Evolutionary conservation across 2,329 filamentous ascomycete species (phyloP).

Genomic region (Pseudocercospora eumusae): DNA sequence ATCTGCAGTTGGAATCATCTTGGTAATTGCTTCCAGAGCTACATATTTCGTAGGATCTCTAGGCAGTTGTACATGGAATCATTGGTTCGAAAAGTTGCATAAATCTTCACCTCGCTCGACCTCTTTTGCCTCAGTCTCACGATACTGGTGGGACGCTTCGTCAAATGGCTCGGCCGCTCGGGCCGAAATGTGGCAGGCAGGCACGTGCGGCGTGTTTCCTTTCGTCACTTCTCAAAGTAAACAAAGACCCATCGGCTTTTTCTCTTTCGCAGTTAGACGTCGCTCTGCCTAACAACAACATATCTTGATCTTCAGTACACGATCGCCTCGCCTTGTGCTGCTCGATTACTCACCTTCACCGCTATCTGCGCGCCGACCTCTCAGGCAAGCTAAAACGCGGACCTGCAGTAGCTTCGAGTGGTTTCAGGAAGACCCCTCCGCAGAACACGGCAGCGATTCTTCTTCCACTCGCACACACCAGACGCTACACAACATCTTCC

Average conservation of each 20-base stretch:
- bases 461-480: neutral
- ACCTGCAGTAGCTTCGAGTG: conserved; percentile 10
- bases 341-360: conserved; percentile 1
- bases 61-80: conserved; percentile 9
- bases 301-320: neutral
- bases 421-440: conserved; percentile 6
- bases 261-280: neutral
- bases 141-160: neutral
- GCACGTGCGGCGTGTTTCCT: neutral
- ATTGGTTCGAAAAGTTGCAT: conserved; percentile 5
- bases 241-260: neutral
- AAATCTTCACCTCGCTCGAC: neutral
- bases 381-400: conserved; percentile 11
- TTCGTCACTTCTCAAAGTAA: neutral
- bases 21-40: conserved; percentile 4
- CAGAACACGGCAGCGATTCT: neutral
- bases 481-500: conserved; percentile 12
- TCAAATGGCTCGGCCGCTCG: neutral
- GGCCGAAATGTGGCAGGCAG: neutral
- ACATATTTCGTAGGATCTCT: conserved; percentile 11
- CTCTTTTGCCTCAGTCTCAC: neutral
- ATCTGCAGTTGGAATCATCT: neutral
- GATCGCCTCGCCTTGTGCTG: neutral
- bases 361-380: neutral
- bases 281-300: neutral